A percentile compares a stretch with the other conserved stretches of the same genome.
Evolutionary conservation across 140 eudicot species (phyloP).

Genomic region (Senecio squalidus): DNA sequence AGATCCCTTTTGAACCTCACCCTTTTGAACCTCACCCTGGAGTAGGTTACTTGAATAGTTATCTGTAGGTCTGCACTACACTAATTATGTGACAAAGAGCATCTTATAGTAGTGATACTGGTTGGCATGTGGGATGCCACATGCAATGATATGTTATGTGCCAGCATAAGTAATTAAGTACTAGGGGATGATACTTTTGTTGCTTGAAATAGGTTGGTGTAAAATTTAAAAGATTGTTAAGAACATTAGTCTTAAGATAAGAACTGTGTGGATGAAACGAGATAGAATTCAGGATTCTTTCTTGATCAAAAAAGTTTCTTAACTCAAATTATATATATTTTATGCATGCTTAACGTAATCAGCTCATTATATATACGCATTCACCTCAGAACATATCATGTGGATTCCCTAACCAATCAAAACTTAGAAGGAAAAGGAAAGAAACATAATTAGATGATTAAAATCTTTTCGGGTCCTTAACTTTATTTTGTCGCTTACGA

Average conservation of each 20-base stretch:
- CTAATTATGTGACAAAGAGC: no score
- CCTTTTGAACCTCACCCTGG: no score
- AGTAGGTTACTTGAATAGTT: no score
- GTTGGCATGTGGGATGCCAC: no score
- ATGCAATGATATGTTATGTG: no score
- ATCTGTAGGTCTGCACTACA: no score
- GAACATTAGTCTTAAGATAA: not conserved
- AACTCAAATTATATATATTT: no score
- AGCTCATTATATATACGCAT: not conserved
- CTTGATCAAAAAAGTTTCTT: not conserved
- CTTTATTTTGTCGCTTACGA: not conserved
- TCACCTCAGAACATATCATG: not conserved
- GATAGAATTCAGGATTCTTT: not conserved
- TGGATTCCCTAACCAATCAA: not conserved
- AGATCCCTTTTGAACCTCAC: no score
- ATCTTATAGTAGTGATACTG: no score
- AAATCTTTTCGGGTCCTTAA: not conserved
- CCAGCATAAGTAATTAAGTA: no score
- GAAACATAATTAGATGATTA: not conserved
- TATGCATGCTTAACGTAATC: conserved; percentile 3
- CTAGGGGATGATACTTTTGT: conserved; percentile 14
- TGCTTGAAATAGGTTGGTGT: not conserved
- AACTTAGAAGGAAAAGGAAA: not conserved
- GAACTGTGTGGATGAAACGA: not conserved
- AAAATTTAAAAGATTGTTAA: not conserved